Base-by-base conservation (phyloP, 2,329 filamentous ascomycete species). In the Phialophora macrospora region DNA sequence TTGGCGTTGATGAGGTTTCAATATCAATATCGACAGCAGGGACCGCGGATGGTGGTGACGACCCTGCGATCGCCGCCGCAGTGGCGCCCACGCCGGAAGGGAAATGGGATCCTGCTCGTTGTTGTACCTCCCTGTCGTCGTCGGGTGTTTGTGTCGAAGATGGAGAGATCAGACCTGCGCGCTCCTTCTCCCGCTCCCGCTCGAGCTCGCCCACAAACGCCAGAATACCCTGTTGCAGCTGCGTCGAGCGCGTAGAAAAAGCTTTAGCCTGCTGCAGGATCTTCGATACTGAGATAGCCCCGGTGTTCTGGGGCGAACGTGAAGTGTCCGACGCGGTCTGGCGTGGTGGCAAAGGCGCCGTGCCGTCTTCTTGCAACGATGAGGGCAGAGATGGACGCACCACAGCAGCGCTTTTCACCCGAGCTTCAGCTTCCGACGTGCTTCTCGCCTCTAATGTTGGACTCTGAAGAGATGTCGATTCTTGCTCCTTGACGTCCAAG, bases 231-330 rank as follows among this genome's bases (percentile, higher is more conserved):
- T 44, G 38, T 17, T 44, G 38, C n/a, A 67, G 26, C 28, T 62
- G 44, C 12, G 32, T 48, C 24, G 67, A 65, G 26, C 26, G 24
- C 34, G 49, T 49, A 9, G 59, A 57, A 30, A 69, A 69, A 1
- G 62, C 62, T n/a, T 44, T 59, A 4, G 63, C 62, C 24, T 65
- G 67, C 32, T 61, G 55, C 20, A 69, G 54, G 30, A 69, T 69
- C 48, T 59, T 41, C 6, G 65, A 67, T 14, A 17, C 17, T 41
- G 14, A 5, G 17, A 44, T n/a, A 44, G 17, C 38, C 17, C 17
- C 6, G 6, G 38, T 7, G 17, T 17, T 44, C 38, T 44, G 38
- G 6, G 38, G 2, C 14, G 14, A 11, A 44, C 2, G 14, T 44
- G 38, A 44, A n/a, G 38, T 44, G n/a, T 44, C 38, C 7, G 38